Base-by-base conservation (phyloP, 352 stramenopile genomes). In the Pythium phragmiticola region DNA sequence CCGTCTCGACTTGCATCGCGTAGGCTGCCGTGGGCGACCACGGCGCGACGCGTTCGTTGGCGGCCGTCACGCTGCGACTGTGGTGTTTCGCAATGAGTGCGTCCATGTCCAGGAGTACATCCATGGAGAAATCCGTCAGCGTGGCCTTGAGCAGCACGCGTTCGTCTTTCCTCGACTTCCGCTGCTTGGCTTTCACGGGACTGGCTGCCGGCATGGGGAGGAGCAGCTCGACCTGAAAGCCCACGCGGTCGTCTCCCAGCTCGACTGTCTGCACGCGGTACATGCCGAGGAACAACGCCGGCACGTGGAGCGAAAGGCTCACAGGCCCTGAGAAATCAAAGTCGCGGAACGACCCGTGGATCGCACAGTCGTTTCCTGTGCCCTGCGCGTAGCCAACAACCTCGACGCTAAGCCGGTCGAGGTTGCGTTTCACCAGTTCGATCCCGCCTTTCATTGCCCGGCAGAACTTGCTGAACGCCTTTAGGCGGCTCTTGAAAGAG, bases 401-500 rank as follows among this genome's bases (percentile, higher is more conserved):
- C 30, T 88, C 78, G 2, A 74, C 58, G 53, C 73, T 88, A 28
- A 87, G 76, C 7, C 77, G 65, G 39, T 87, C 71, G 7, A 90
- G 61, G 55, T 89, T 89, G 49, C 75, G 63, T 61, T 82, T 80
- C 51, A 88, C 62, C 53, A 87, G 71, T 36, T 85, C 76, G 43
- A 90, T 70, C 21, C 73, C 65, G 1, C 71, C 71, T 46, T 82
- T 87, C 28, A 90, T 65, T 0, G 71, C 72, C 4, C 77, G 70
- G 46, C 79, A 84, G 39, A 88, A 80, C 26, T 80, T 84, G 52
- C 79, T 86, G 52, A 88, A 89, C 13, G 65, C 72, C 49, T 87
- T 81, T 13, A 86, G 66, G 0, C 73, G 69, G 1, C 68, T 73
- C 51, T 75, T 75, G 45, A 90, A 88, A 2, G 62, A 66, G 5